Evolutionary conservation across 805 yeast genomes (phyloP), one percentile per base, ranked within the genome.

Genomic region (Yamadazyma insecticola): DNA sequence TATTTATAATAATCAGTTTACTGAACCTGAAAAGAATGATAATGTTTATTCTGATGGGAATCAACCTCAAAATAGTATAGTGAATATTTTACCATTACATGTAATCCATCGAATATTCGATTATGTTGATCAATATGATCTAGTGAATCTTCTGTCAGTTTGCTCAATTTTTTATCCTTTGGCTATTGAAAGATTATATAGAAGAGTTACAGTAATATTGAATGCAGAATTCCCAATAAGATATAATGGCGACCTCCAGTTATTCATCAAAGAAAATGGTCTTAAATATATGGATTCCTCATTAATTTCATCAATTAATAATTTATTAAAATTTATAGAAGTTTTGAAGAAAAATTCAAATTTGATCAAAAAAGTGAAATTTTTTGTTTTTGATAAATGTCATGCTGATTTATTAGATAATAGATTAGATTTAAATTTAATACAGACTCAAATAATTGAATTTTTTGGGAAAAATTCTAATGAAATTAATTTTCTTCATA

Each of bases 361-460:
- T 5, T 41, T 55, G 30, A 29, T 56, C 6, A 48, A 43, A 13
- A 41, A 43, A 14, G 40, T 60, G 30, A 44, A 45, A 35, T 56
- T 39, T 32, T 57, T 60, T 30, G 51, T 57, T 13, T 59, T 60
- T 41, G 65, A 57, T 37, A 57, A 57, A 34, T 57, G 63, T 41
- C 36, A 44, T 30, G 22, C 42, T 9, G 35, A 32, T 24, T 33
- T 33, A 3, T 26, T 28, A 9, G 23, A 19, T 15, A 37, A 27
- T 7, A 25, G 27, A 13, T 10, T 13, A 7, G 35, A 36, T 16
- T 15, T 40, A 14, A 33, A 33, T 28, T 7, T 14, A 18, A 28
- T 55, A 12, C 63, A 58, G 39, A 36, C 40, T 21, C 35, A 48
- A 12, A 33, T 55, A 8, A 46, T 55, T 13, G 51, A 45, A 6